Evolutionary conservation across 148 eudicot genomes (phyloP).

Genomic region (Heliosperma pusillum): DNA sequence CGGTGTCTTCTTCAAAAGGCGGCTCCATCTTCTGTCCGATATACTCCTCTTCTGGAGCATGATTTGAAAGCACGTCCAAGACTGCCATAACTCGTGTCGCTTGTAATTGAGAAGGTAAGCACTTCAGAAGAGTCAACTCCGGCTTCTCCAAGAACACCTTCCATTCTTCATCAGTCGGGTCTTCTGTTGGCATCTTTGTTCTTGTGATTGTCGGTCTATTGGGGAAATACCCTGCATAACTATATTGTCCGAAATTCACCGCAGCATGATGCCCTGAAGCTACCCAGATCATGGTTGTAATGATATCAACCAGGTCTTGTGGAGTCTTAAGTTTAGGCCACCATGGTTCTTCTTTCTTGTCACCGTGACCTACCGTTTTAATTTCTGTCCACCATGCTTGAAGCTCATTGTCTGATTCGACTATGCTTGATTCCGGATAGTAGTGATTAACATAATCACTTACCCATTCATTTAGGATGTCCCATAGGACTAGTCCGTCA

Average conservation of each 20-base stretch:
- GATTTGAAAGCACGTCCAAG: conserved; percentile 55
- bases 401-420: conserved; percentile 57
- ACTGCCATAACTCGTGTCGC: conserved; percentile 56
- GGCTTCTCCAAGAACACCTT: conserved; percentile 40
- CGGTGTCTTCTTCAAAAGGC: conserved; percentile 36
- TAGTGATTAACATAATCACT: conserved; percentile 56
- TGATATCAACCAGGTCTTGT: conserved; percentile 41
- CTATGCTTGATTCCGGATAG: conserved; percentile 35
- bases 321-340: conserved; percentile 64
- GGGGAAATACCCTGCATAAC: conserved; percentile 57
- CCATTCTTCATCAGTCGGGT: conserved; percentile 37
- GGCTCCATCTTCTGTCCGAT: conserved; percentile 43
- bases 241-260: conserved; percentile 72
- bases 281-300: conserved; percentile 72
- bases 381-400: conserved; percentile 76
- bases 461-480: conserved; percentile 61
- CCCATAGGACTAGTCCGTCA: conserved; percentile 70
- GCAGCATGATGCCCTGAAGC: conserved; percentile 78
- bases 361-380: conserved; percentile 51
- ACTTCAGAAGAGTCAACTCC: conserved; percentile 29
- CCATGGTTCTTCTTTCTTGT: conserved; percentile 70
- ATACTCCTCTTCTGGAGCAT: conserved; percentile 69
- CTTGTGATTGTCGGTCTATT: conserved; percentile 62
- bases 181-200: conserved; percentile 56
- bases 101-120: conserved; percentile 59